phyloP scores from a whole-genome alignment of 495 filamentous ascomycete genomes.

The Annulohypoxylon nitens region DNA sequence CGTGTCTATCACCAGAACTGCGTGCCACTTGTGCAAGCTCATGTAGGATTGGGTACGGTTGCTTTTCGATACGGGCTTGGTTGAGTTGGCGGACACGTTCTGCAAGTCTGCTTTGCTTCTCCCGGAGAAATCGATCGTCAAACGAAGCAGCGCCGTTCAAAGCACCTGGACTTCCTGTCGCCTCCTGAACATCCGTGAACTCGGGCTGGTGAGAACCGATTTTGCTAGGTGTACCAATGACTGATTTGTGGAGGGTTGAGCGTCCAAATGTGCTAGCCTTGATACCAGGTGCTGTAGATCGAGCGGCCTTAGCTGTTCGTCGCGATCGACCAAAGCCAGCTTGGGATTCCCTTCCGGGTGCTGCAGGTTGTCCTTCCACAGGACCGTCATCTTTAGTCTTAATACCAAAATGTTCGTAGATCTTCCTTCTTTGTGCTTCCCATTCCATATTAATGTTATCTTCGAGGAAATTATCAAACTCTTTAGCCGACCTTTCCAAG shows the following conservation, averaged over 20 bases:
- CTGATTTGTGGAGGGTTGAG: conserved; percentile 79
- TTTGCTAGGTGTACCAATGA: conserved; percentile 80
- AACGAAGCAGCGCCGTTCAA: conserved; percentile 57
- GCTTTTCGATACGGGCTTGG: conserved; percentile 71
- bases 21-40: conserved; percentile 79
- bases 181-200: conserved; percentile 77
- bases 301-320: conserved; percentile 58
- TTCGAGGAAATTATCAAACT: conserved; percentile 93
- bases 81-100: conserved; percentile 84
- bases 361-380: conserved; percentile 57
- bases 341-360: conserved; percentile 69
- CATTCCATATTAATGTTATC: conserved; percentile 95
- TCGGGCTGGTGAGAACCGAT: conserved; percentile 67
- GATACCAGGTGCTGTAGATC: conserved; percentile 53
- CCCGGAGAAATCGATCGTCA: conserved; percentile 78
- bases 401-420: conserved; percentile 97
- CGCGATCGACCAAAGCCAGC: conserved; percentile 67
- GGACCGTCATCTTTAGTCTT: conserved; percentile 69
- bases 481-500: conserved; percentile 83
- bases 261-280: conserved; percentile 77
- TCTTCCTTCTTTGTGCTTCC: conserved; percentile 90
- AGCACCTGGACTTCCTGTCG: conserved; percentile 58
- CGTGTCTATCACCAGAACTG: conserved; percentile 72
- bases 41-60: conserved; percentile 75
- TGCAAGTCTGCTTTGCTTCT: conserved; percentile 83